phyloP scores from a whole-genome alignment of 2,329 filamentous ascomycete species.

The Trichoderma harzianum region DNA sequence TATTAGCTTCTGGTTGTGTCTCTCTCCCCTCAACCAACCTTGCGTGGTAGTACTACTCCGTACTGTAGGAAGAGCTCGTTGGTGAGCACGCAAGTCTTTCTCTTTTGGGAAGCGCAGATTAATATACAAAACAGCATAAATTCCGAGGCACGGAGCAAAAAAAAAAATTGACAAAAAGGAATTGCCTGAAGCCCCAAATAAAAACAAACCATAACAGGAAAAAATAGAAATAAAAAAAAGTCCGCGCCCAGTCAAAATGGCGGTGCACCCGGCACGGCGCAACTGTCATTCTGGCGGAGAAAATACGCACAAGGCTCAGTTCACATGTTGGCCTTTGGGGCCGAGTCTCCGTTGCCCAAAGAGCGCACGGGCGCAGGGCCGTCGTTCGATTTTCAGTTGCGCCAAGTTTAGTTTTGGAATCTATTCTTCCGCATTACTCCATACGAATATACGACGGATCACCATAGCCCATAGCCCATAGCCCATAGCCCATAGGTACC shows the following conservation, averaged over 20 bases:
- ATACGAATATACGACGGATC: not conserved
- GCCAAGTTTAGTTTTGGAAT: not conserved
- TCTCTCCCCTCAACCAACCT: not conserved
- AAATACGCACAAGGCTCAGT: not conserved
- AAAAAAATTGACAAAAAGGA: not conserved
- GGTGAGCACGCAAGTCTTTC: not conserved
- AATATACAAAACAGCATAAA: not conserved
- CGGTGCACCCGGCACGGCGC: not conserved
- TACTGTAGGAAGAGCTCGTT: not conserved
- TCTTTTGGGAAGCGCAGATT: not conserved
- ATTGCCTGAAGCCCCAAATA: not conserved
- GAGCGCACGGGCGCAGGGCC: not conserved
- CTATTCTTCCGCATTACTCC: not conserved
- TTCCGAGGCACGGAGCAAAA: not conserved
- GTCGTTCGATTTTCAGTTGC: not conserved
- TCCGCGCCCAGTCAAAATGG: not conserved
- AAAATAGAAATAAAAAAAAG: not conserved
- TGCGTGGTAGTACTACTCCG: not conserved
- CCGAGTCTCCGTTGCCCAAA: not conserved
- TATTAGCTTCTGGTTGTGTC: not conserved
- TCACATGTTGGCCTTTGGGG: not conserved
- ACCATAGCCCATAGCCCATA: too few species aligned
- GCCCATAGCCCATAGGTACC: too few species aligned
- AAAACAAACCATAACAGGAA: not conserved
- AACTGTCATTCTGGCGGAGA: not conserved